Conservation (phyloP, 768 basidiomycete species). For the Lactifluus pinguis region DNA sequence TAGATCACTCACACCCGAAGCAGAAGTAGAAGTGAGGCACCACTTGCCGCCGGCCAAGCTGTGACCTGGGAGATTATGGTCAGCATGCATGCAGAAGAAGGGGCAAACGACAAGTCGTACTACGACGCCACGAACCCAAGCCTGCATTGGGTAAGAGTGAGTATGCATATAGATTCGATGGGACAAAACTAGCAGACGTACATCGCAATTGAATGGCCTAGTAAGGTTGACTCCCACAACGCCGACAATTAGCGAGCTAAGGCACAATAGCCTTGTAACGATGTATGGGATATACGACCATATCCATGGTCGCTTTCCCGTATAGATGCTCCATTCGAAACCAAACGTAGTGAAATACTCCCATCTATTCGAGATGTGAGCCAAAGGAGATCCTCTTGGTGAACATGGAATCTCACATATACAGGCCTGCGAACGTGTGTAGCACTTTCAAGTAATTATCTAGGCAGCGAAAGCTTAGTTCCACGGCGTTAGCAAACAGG, state of each 20-base stretch:
- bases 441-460: not conserved
- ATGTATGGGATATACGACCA: slow-evolving; percentile 8
- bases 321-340: slow-evolving; percentile 5
- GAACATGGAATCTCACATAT: not conserved
- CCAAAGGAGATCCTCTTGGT: not conserved
- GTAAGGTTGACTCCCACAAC: slow-evolving; percentile 1
- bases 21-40: too few species aligned
- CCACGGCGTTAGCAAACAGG: not conserved
- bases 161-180: not conserved
- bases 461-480: not conserved
- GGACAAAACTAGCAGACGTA: not conserved
- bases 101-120: not conserved
- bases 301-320: slow-evolving; percentile 5
- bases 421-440: slow-evolving; percentile 4
- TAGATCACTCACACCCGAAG: slow-evolving; percentile 5
- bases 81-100: too few species aligned
- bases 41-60: not conserved
- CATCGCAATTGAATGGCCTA: not conserved
- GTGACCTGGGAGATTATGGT: not conserved
- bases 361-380: not conserved
- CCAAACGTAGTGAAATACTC: not conserved
- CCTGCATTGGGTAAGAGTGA: not conserved
- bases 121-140: not conserved
- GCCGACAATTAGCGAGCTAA: not conserved
- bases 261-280: not conserved